Conservation (phyloP, 1,284 basidiomycete genomes). For the Ganoderma lucidum region DNA sequence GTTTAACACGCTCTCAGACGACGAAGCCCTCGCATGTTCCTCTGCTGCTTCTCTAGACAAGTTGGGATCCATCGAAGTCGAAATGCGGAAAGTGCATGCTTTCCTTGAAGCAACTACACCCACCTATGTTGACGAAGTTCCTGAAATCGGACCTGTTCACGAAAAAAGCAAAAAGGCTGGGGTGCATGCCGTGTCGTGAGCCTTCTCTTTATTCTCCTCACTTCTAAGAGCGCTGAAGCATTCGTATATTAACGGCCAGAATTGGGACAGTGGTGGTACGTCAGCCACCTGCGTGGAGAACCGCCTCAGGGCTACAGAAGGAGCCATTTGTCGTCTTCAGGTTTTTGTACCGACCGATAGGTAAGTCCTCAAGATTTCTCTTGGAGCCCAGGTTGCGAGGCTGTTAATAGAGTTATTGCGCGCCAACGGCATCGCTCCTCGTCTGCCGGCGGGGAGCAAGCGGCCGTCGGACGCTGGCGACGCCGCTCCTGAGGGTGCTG, state of each 20-base stretch:
- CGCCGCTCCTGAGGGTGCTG: background rate
- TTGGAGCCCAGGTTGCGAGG: background rate
- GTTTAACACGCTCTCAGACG: background rate
- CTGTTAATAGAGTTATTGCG: conserved; percentile 11
- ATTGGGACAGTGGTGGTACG: background rate
- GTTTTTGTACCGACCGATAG: conserved; percentile 26
- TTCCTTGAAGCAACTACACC: background rate
- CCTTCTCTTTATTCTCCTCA: background rate
- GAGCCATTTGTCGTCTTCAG: conserved; percentile 22
- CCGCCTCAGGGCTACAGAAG: background rate
- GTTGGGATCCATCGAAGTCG: conserved; percentile 5
- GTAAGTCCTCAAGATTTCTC: conserved; percentile 5
- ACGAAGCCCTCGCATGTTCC: conserved; percentile 5
- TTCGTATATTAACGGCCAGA: background rate
- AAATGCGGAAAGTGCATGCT: conserved; percentile 10
- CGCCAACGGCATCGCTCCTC: conserved; percentile 17
- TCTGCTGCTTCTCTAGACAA: background rate
- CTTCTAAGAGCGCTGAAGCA: background rate
- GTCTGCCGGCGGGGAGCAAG: background rate
- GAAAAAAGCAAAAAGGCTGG: conserved; percentile 33
- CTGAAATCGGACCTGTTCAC: conserved; percentile 24
- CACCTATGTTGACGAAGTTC: background rate
- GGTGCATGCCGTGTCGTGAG: conserved; percentile 28
- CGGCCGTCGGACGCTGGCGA: background rate
- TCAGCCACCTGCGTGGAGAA: background rate